A percentile compares a stretch with the other conserved stretches of the same genome.
phyloP scores from a whole-genome alignment of 768 basidiomycete species.

The Pleurotus tuber-regium region DNA sequence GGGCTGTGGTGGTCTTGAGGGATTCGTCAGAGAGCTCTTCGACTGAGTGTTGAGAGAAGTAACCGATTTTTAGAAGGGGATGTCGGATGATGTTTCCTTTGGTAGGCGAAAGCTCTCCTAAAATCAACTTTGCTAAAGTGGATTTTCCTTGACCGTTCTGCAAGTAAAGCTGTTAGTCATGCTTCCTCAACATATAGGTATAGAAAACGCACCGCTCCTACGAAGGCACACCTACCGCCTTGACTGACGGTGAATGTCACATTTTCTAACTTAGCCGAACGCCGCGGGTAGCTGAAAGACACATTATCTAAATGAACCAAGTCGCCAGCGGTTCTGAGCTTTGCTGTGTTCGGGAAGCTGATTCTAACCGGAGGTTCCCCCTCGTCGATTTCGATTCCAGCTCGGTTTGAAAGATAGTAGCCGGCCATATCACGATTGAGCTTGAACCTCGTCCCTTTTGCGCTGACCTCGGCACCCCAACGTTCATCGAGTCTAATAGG shows the following conservation, averaged over 20 bases:
- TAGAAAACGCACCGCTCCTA: constrained; percentile 26
- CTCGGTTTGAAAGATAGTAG: constrained; percentile 35
- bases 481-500: constrained; percentile 29
- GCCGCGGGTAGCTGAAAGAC: constrained; percentile 28
- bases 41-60: constrained; percentile 63
- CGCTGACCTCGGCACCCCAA: constrained; percentile 33
- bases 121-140: constrained; percentile 48
- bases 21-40: constrained; percentile 41
- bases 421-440: constrained; percentile 45
- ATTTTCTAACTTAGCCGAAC: constrained; percentile 19
- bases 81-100: constrained; percentile 50
- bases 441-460: constrained; percentile 50
- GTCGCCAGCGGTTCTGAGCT: constrained; percentile 31
- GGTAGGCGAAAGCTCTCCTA: constrained; percentile 20
- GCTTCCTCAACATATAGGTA: neutral
- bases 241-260: constrained; percentile 37
- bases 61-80: constrained; percentile 51
- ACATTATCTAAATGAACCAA: constrained; percentile 29
- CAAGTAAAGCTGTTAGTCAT: constrained; percentile 16
- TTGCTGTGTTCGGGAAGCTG: constrained; percentile 26
- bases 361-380: constrained; percentile 34
- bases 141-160: constrained; percentile 58
- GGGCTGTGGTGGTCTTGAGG: constrained; percentile 21
- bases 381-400: constrained; percentile 37
- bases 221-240: constrained; percentile 36